Evolutionary conservation across 148 eudicot species (phyloP).

Genomic region (Gaultheria prostrata): DNA sequence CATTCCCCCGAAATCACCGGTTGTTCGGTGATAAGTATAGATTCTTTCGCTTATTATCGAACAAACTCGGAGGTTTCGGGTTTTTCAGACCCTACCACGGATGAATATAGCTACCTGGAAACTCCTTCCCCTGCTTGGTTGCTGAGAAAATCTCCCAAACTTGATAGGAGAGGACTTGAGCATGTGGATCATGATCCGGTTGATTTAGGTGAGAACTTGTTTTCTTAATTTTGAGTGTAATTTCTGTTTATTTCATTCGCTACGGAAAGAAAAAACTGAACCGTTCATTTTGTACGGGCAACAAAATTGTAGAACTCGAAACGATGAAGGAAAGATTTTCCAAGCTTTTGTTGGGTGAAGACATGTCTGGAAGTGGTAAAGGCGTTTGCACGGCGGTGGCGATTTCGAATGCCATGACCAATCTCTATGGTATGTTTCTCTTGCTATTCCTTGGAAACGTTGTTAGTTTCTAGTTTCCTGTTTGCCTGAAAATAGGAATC

Average conservation of each 20-base stretch:
- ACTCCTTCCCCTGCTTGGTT: conserved; percentile 72
- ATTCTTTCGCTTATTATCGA: conserved; percentile 54
- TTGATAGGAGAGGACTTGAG: conserved; percentile 59
- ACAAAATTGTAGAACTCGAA: conserved; percentile 52
- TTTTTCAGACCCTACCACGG: conserved; percentile 52
- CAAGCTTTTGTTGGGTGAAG: conserved; percentile 89
- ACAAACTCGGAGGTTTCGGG: conserved; percentile 65
- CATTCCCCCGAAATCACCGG: conserved; percentile 35
- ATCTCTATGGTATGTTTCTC: conserved; percentile 70
- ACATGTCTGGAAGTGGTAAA: conserved; percentile 97
- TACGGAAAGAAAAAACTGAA: not conserved
- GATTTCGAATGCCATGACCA: conserved; percentile 90
- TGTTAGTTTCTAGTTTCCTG: not conserved
- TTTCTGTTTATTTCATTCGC: not conserved
- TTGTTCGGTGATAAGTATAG: conserved; percentile 39
- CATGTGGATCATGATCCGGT: conserved; percentile 38
- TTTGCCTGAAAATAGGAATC: not conserved
- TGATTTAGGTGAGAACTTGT: conserved; percentile 50
- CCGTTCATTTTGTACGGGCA: not conserved
- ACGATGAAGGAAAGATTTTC: conserved; percentile 95
- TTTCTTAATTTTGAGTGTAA: not conserved
- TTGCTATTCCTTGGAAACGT: not conserved
- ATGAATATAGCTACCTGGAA: conserved; percentile 41
- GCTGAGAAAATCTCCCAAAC: conserved; percentile 49
- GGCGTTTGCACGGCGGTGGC: conserved; percentile 85